Evolutionary conservation across 805 yeast species (phyloP), one percentile per base, ranked within the genome.

Genomic region (Geotrichum ghanense): DNA sequence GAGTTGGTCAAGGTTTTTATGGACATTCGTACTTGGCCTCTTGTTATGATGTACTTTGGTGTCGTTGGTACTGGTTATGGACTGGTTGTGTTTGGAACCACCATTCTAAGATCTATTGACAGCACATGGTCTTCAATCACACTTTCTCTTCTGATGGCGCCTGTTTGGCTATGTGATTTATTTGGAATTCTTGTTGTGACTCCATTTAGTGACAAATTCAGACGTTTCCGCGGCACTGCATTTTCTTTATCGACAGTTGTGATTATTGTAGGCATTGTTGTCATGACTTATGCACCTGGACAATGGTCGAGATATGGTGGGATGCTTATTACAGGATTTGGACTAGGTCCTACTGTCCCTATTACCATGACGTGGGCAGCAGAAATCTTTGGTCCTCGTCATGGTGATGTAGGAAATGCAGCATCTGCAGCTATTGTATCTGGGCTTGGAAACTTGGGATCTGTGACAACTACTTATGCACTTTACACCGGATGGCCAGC

Each of bases 11-110:
- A 59, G 6, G 73, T 86, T 37, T 53, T 83, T 20, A 55, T 69
- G 25, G 95, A 87, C 59, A 57, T 72, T 41, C 71, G 92, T 52
- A 69, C 81, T 39, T 85, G 89, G 89, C 92, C 95, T 1, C 63
- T 87, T 49, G 69, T 84, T 41, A 69, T 86, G 65, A 86, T 86
- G 95, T 86, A 86, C 65, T 87, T 86, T 60, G 95, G 95, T 17
- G 95, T 83, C 19, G 95, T 86, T 22, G 95, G 95, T 42, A 78
- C 86, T n/a, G 95, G 95, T 1, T 80, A 74, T 57, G 95, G 95
- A 25, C 67, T 86, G 43, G 88, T 88, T 25, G 90, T 81, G 19
- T 86, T 82, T 63, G 95, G 89, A 3, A 80, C 95, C 2, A 79
- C 90, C 6, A 75, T 86, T 53, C 81, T 86, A 55, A 63, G 71